Evolutionary conservation across 106 monocot species (phyloP).

Genomic region (Allium sativum): DNA sequence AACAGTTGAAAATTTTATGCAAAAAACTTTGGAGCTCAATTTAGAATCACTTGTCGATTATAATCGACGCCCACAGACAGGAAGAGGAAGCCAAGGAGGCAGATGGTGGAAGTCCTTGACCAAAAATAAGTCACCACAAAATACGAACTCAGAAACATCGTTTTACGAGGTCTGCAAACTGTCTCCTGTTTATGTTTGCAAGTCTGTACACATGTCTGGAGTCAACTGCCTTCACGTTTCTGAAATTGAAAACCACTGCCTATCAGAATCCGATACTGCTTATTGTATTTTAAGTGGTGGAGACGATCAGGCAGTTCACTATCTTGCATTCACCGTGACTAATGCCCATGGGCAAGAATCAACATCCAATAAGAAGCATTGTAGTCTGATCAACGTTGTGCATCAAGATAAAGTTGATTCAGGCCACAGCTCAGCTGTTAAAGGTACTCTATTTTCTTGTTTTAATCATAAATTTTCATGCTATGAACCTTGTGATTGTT

Average conservation of each 20-base stretch:
- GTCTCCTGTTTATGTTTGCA: conserved; percentile 35
- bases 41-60: conserved; percentile 37
- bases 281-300: conserved; percentile 83
- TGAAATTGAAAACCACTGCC: conserved; percentile 6
- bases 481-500: not conserved
- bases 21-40: conserved; percentile 24
- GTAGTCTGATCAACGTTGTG: not conserved
- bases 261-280: conserved; percentile 15
- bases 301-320: conserved; percentile 88
- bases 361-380: conserved; percentile 9
- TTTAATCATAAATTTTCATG: not conserved
- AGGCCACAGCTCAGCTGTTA: conserved; percentile 89
- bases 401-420: conserved; percentile 41
- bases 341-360: not conserved
- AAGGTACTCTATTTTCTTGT: conserved; percentile 34
- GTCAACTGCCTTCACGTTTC: conserved; percentile 84
- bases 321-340: conserved; percentile 28
- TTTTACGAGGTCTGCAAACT: conserved; percentile 30
- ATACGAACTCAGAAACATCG: not conserved
- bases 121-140: conserved; percentile 7
- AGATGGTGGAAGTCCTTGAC: conserved; percentile 59
- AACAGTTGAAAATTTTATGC: conserved; percentile 56
- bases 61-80: conserved; percentile 74
- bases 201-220: conserved; percentile 84
- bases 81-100: conserved; percentile 94